A percentile compares a stretch with the other conserved stretches of the same genome.
These are phyloP conservation scores for Cyberlindnera misumaiensis DNA, from an alignment of 805 yeast species.

Conservation along the genomic window DNA sequence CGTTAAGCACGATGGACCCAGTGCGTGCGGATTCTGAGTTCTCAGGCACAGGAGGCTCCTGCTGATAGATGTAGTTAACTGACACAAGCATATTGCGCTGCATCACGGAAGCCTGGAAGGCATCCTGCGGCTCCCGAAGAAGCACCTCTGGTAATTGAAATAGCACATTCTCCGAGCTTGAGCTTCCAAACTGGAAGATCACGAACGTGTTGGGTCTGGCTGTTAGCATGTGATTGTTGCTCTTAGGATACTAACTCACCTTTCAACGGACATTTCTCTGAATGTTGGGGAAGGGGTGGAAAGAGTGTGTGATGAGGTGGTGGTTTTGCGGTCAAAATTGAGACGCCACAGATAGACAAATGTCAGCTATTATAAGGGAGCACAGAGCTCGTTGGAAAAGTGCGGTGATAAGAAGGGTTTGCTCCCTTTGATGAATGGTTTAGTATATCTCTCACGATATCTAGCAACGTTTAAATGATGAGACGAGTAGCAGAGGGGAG, in stretches of 20 bases:
- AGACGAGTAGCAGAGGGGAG: too few species aligned
- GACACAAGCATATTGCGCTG: conserved; percentile 18
- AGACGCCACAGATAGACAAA: not conserved
- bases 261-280: too few species aligned
- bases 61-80: conserved; percentile 31
- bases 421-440: too few species aligned
- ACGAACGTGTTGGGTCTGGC: conserved; percentile 8
- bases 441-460: too few species aligned
- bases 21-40: conserved; percentile 25
- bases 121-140: conserved; percentile 10
- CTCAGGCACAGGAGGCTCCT: conserved; percentile 2
- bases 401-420: too few species aligned
- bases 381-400: too few species aligned
- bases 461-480: too few species aligned
- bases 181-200: conserved; percentile 19
- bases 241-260: too few species aligned
- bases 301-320: too few species aligned
- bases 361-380: not conserved
- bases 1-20: conserved; percentile 56
- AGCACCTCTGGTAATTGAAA: conserved; percentile 11
- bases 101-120: conserved; percentile 24
- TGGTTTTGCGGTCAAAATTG: too few species aligned
- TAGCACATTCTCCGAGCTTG: conserved; percentile 9
- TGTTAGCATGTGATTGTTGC: too few species aligned
- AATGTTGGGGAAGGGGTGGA: too few species aligned